These are phyloP conservation scores for Colletotrichum caudatum DNA, from an alignment of 2,329 filamentous ascomycete species.

Conservation along the genomic window DNA sequence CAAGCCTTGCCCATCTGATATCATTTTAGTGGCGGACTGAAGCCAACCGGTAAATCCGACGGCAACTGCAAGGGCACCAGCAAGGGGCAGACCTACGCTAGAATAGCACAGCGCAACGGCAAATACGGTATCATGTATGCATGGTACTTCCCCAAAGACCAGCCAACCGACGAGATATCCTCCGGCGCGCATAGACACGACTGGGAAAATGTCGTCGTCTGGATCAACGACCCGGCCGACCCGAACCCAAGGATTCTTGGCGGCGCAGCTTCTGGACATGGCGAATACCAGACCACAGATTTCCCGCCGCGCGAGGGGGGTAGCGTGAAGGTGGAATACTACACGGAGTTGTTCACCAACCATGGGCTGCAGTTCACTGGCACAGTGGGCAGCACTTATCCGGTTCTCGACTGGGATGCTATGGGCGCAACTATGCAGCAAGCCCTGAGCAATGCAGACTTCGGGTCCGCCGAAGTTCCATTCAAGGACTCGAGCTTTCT, in stretches of 20 bases:
- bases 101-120: conserved; percentile 47
- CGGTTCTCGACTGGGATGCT: conserved; percentile 59
- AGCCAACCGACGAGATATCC: conserved; percentile 47
- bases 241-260: conserved; percentile 50
- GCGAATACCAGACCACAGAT: conserved; percentile 47
- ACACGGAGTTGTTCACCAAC: conserved; percentile 48
- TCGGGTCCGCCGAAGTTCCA: conserved; percentile 56
- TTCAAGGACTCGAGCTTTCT: conserved; percentile 52
- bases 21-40: conserved; percentile 51
- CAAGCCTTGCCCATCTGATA: not conserved
- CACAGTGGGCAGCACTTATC: conserved; percentile 53
- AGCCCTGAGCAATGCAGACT: conserved; percentile 54
- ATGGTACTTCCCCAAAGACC: conserved; percentile 62
- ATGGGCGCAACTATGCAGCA: conserved; percentile 50
- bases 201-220: conserved; percentile 54
- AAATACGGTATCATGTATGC: conserved; percentile 56
- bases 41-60: conserved; percentile 47
- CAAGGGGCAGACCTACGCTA: conserved; percentile 55
- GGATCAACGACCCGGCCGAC: conserved; percentile 47
- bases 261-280: conserved; percentile 54
- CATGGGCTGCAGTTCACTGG: conserved; percentile 54
- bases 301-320: conserved; percentile 42
- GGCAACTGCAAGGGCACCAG: conserved; percentile 50
- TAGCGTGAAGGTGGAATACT: conserved; percentile 50
- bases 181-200: conserved; percentile 55